These are phyloP conservation scores for Citrullus colocynthis DNA, from an alignment of 306 rosid genomes.

Conservation along the genomic window DNA sequence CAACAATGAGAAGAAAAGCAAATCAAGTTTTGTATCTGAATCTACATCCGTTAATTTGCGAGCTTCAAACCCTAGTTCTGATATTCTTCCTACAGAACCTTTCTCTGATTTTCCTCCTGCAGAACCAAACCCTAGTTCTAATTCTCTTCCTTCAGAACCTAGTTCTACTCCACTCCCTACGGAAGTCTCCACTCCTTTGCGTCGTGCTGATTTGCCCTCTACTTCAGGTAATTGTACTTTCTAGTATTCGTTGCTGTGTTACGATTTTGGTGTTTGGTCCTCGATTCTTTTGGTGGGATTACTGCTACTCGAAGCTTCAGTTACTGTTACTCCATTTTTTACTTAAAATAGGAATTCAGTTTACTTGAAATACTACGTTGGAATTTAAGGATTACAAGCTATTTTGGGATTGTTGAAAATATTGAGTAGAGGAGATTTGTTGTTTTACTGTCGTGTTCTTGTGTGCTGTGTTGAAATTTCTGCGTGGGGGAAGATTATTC, in stretches of 20 bases:
- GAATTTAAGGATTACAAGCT: background rate
- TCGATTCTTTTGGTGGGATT: background rate
- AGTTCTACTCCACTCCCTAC: conserved; percentile 5
- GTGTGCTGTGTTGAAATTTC: background rate
- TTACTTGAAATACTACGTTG: background rate
- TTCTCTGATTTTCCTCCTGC: conserved; percentile 6
- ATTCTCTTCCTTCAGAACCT: conserved; percentile 9
- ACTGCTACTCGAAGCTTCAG: background rate
- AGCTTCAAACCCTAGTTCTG: conserved; percentile 18
- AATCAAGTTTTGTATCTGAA: background rate
- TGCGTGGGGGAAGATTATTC: background rate
- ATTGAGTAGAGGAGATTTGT: background rate
- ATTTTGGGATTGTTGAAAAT: background rate
- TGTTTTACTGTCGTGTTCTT: background rate
- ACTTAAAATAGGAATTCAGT: background rate
- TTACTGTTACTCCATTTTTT: background rate
- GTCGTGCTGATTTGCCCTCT: conserved; percentile 9
- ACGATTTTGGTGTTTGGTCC: background rate
- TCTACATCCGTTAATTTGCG: background rate
- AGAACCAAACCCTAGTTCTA: conserved; percentile 13
- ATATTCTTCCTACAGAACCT: conserved; percentile 7
- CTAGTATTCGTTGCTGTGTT: background rate
- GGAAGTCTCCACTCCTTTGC: conserved; percentile 12
- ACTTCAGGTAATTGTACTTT: conserved; percentile 5
- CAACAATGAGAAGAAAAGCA: background rate